These are phyloP conservation scores for Aspergillus tubingensis DNA, from an alignment of 2,329 filamentous ascomycete species.

Conservation along the genomic window DNA sequence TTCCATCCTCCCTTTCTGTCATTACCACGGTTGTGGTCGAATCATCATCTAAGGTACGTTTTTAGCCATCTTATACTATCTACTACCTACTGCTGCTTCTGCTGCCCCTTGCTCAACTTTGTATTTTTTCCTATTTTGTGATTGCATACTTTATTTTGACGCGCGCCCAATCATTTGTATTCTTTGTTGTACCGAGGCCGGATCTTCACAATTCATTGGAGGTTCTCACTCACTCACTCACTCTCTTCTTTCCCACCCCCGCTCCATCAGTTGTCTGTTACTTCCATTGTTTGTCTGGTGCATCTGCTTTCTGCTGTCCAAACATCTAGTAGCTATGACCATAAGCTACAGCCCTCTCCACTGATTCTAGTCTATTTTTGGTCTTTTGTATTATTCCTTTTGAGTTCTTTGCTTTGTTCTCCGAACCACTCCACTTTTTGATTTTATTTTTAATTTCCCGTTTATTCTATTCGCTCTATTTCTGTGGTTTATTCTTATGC, in stretches of 20 bases:
- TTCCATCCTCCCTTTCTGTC: slow-evolving; percentile 10
- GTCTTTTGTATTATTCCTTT: slow-evolving; percentile 3
- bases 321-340: background rate
- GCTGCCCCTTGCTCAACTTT: slow-evolving; percentile 18
- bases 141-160: slow-evolving; percentile 19
- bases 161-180: background rate
- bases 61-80: slow-evolving; percentile 8
- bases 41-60: slow-evolving; percentile 29
- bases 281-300: slow-evolving; percentile 2
- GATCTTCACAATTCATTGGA: slow-evolving; percentile 16
- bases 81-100: background rate
- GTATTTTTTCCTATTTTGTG: slow-evolving; percentile 14
- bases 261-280: slow-evolving; percentile 7
- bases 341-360: slow-evolving; percentile 5
- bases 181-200: slow-evolving; percentile 4
- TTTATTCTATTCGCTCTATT: background rate
- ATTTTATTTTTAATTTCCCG: background rate
- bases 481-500: too few relatives aligned
- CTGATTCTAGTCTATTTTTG: slow-evolving; percentile 21
- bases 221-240: background rate
- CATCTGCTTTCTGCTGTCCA: background rate
- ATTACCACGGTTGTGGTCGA: slow-evolving; percentile 24
- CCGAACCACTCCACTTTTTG: slow-evolving; percentile 11
- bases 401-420: slow-evolving; percentile 7
- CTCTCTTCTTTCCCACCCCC: slow-evolving; percentile 9